Conservation (phyloP, 768 basidiomycete species). For the Mycena indigotica region DNA sequence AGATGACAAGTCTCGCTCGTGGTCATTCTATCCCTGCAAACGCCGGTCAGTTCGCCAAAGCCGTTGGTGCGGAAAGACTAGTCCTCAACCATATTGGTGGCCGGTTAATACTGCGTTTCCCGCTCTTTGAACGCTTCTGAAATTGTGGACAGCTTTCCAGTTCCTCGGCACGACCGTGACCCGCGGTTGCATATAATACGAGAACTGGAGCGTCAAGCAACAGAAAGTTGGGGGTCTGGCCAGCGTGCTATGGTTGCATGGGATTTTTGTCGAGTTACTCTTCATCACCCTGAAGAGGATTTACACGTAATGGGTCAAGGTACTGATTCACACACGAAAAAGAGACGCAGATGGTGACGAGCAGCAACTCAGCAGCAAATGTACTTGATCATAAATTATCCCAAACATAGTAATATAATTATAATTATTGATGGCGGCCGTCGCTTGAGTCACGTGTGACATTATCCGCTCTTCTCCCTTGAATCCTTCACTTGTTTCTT, state of each 20-base stretch:
- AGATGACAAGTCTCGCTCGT: constrained; percentile 55
- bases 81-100: constrained; percentile 79
- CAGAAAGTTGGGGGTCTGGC: constrained; percentile 53
- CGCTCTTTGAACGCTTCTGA: constrained; percentile 18
- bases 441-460: too few species aligned
- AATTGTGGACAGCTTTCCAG: constrained; percentile 48
- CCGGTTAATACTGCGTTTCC: too few species aligned
- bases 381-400: too few species aligned
- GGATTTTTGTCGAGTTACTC: constrained; percentile 54
- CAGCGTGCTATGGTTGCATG: constrained; percentile 53
- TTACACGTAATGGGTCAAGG: constrained; percentile 15
- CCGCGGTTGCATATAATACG: constrained; percentile 48
- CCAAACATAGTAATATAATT: not conserved
- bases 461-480: too few species aligned
- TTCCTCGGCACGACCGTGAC: constrained; percentile 42
- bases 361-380: too few species aligned
- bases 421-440: constrained; percentile 11
- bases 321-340: too few species aligned
- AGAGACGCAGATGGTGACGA: constrained; percentile 28
- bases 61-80: constrained; percentile 58
- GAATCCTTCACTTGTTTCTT: too few species aligned
- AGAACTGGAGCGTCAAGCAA: constrained; percentile 68
- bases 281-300: constrained; percentile 27
- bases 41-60: constrained; percentile 75
- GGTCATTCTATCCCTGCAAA: constrained; percentile 81